Conservation (phyloP, 108 stramenopile genomes). For the Asterionellopsis glacialis region DNA sequence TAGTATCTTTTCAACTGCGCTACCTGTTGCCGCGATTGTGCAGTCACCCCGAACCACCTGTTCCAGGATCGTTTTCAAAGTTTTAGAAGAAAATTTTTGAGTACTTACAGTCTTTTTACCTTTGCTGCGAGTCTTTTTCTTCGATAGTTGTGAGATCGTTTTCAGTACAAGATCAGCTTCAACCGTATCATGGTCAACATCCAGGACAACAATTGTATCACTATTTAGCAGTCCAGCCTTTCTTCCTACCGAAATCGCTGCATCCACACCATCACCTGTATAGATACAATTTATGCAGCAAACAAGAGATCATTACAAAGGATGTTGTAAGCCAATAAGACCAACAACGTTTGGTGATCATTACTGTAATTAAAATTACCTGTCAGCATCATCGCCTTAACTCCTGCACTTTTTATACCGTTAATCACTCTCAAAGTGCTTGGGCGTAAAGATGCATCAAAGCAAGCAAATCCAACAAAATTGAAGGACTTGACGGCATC, state of each 20-base stretch:
- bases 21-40: conserved; percentile 35
- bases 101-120: conserved; percentile 5
- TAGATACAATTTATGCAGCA: too few species aligned
- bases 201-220: conserved; percentile 32
- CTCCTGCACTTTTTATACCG: conserved; percentile 34
- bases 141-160: conserved; percentile 7
- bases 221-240: conserved; percentile 28
- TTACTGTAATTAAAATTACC: too few species aligned
- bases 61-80: conserved; percentile 6
- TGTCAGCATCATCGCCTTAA: conserved; percentile 51
- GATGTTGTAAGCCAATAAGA: too few species aligned
- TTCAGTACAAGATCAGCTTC: conserved; percentile 2
- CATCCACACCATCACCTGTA: conserved; percentile 44
- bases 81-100: conserved; percentile 10
- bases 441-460: conserved; percentile 51
- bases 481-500: conserved; percentile 1
- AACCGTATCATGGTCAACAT: conserved; percentile 2
- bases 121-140: neutral
- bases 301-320: too few species aligned
- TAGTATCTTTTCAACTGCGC: conserved; percentile 39
- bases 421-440: conserved; percentile 39
- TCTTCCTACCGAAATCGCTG: conserved; percentile 37
- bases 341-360: too few species aligned
- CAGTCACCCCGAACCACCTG: conserved; percentile 14
- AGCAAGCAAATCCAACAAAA: conserved; percentile 53